Evolutionary conservation across 2,329 filamentous ascomycete species (phyloP).

Genomic region (Hymenoscyphus albidus): DNA sequence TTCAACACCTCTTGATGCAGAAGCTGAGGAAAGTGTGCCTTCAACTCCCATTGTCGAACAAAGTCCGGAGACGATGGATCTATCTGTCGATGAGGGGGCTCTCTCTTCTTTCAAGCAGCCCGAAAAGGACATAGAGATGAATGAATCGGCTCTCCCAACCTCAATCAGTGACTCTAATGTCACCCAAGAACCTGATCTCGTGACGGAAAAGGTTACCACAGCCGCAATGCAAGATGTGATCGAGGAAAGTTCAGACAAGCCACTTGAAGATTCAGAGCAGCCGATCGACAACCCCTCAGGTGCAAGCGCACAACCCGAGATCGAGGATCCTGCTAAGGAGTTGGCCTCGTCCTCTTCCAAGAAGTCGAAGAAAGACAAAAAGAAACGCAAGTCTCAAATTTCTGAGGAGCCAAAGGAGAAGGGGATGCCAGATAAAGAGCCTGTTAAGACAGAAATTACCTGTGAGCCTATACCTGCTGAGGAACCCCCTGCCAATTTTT

Average conservation of each 20-base stretch:
- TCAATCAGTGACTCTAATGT: not conserved
- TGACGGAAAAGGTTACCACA: not conserved
- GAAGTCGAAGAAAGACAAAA: constrained; percentile 33
- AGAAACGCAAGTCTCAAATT: constrained; percentile 15
- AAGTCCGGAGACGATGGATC: not conserved
- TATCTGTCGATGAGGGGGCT: constrained; percentile 1
- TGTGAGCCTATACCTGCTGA: constrained; percentile 4
- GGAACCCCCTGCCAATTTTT: not conserved
- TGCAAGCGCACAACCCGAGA: not conserved
- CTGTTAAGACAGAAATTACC: not conserved
- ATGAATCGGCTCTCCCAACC: constrained; percentile 1
- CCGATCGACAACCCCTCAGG: not conserved
- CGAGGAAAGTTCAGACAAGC: not conserved
- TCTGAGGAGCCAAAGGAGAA: constrained; percentile 1
- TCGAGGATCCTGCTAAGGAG: constrained; percentile 5
- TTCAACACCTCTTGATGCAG: constrained; percentile 15
- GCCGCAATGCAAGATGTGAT: not conserved
- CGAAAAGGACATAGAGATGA: constrained; percentile 13
- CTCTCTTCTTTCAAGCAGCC: constrained; percentile 6
- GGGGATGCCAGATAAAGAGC: constrained; percentile 10
- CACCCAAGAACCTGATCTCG: not conserved
- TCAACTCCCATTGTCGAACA: not conserved
- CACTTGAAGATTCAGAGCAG: not conserved
- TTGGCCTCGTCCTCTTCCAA: constrained; percentile 9
- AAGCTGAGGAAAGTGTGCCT: not conserved